Percentiles rank a stretch among this genome's conserved stretches.
These are phyloP conservation scores for Naganishia randhawae DNA, from an alignment of 768 basidiomycete genomes.

Conservation along the genomic window DNA sequence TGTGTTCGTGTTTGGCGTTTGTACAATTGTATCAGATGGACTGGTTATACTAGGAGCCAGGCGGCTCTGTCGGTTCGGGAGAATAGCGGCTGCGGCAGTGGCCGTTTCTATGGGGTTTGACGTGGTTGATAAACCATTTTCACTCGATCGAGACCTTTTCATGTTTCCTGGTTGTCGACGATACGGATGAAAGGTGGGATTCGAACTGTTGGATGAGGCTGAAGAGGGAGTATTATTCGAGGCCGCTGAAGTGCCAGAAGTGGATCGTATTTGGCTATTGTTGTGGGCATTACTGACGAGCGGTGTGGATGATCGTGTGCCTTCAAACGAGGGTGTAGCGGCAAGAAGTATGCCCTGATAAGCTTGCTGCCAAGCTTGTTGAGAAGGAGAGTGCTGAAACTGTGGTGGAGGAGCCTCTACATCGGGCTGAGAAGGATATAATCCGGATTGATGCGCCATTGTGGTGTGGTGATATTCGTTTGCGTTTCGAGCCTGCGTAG, in stretches of 20 bases:
- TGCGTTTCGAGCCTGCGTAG: neutral
- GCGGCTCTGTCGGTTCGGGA: neutral
- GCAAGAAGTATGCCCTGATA: neutral
- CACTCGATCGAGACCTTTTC: conserved; percentile 13
- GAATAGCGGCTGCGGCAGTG: too few relatives aligned
- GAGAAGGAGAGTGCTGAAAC: neutral
- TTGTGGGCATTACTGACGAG: neutral
- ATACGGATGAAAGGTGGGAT: conserved; percentile 22
- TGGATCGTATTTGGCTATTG: neutral
- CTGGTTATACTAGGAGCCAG: neutral
- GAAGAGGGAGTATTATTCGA: neutral
- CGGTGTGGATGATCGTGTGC: conserved; percentile 13
- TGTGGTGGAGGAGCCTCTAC: neutral
- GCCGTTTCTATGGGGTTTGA: neutral
- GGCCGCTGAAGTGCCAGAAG: neutral
- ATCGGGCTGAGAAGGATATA: neutral
- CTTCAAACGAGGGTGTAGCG: conserved; percentile 5
- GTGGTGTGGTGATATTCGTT: neutral
- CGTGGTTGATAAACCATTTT: neutral
- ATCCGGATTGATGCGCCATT: conserved; percentile 2
- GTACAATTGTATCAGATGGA: conserved; percentile 6
- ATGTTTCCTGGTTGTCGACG: conserved; percentile 19
- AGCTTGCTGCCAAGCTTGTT: conserved; percentile 14
- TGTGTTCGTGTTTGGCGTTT: conserved; percentile 2
- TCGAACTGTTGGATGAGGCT: neutral